Conservation (phyloP, 176 grass and related monocot species). For the Eremochloa ophiuroides region DNA sequence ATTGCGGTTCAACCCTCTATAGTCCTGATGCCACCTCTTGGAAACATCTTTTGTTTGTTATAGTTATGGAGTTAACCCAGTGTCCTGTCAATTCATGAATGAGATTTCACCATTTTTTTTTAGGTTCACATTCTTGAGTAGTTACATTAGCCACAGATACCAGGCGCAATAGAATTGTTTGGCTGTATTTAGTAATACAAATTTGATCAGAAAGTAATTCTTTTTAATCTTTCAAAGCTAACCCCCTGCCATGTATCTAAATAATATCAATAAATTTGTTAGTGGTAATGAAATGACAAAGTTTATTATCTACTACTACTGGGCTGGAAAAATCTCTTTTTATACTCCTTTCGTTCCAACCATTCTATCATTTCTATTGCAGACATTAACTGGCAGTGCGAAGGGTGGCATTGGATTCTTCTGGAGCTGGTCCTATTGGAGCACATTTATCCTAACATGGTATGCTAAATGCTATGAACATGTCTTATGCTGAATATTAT, state of each 20-base stretch:
- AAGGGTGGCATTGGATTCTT: slow-evolving; percentile 93
- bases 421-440: slow-evolving; percentile 99
- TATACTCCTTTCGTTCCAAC: slow-evolving; percentile 13
- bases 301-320: neutral
- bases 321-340: neutral
- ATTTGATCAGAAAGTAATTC: neutral
- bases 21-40: neutral
- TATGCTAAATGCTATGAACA: slow-evolving; percentile 42
- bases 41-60: neutral
- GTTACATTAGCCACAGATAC: neutral
- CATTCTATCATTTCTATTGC: slow-evolving; percentile 30
- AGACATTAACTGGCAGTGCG: slow-evolving; percentile 70
- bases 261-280: neutral
- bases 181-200: neutral
- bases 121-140: neutral
- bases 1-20: neutral
- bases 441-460: slow-evolving; percentile 99
- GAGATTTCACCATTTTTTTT: no score
- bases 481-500: slow-evolving; percentile 3
- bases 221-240: neutral
- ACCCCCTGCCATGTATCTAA: neutral
- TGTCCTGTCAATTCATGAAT: neutral
- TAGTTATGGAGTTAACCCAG: neutral
- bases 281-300: neutral
- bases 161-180: slow-evolving; percentile 5